phyloP scores from a whole-genome alignment of 495 filamentous ascomycete genomes.

The Penicillium parvum region DNA sequence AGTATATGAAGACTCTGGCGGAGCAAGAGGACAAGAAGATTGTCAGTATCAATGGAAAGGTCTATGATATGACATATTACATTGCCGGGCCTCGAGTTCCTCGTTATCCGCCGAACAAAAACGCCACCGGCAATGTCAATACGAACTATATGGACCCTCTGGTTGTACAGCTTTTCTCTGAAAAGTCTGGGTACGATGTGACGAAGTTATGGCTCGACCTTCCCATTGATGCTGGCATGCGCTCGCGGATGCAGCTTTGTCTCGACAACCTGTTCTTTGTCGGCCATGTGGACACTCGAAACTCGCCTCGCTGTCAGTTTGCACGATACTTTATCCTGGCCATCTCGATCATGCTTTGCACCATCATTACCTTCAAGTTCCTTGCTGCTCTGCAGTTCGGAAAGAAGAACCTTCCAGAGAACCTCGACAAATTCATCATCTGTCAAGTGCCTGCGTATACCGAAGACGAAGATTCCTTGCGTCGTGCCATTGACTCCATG shows the following conservation, averaged over 20 bases:
- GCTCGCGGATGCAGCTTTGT: conserved; percentile 71
- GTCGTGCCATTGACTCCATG: conserved; percentile 93
- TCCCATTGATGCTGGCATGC: conserved; percentile 47
- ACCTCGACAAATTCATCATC: conserved; percentile 97
- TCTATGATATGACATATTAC: conserved; percentile 93
- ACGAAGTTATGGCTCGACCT: conserved; percentile 78
- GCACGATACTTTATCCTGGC: conserved; percentile 87
- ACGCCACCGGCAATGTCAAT: conserved; percentile 47
- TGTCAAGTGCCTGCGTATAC: conserved; percentile 97
- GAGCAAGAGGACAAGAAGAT: conserved; percentile 56
- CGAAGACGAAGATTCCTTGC: conserved; percentile 94
- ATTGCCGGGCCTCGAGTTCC: conserved; percentile 67
- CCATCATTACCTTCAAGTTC: conserved; percentile 93
- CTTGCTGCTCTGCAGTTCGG: conserved; percentile 92
- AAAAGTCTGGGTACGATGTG: conserved; percentile 71
- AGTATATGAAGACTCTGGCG: conserved; percentile 71
- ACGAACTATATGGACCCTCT: conserved; percentile 77
- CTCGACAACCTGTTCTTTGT: conserved; percentile 95
- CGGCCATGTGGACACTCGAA: conserved; percentile 86
- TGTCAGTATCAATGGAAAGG: conserved; percentile 70
- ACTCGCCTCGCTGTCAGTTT: conserved; percentile 80
- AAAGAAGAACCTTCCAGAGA: conserved; percentile 85
- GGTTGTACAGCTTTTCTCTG: conserved; percentile 73
- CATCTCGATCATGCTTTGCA: conserved; percentile 76
- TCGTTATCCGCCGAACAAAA: conserved; percentile 47